Evolutionary conservation across 2,329 filamentous ascomycete genomes (phyloP).

Genomic region (Hymenoscyphus repandus): DNA sequence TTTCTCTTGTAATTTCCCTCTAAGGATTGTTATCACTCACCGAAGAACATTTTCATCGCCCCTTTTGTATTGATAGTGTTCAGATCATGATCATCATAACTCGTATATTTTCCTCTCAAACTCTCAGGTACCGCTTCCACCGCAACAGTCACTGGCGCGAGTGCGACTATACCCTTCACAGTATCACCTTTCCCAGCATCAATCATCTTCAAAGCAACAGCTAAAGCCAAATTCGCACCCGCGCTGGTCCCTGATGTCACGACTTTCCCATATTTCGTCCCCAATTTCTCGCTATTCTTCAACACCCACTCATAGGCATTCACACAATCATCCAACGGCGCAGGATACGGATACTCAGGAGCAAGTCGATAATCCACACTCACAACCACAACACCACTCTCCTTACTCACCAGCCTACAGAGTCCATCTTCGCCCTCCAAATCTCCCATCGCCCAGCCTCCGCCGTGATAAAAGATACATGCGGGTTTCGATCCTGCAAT

Average conservation of each 20-base stretch:
- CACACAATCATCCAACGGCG: slow-evolving; percentile 32
- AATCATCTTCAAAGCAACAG: slow-evolving; percentile 33
- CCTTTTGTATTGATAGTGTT: slow-evolving; percentile 33
- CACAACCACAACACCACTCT: slow-evolving; percentile 30
- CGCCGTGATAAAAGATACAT: slow-evolving; percentile 33
- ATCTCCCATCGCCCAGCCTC: slow-evolving; percentile 35
- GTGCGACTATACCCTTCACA: slow-evolving; percentile 35
- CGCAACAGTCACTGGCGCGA: slow-evolving; percentile 35
- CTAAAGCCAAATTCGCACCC: slow-evolving; percentile 35
- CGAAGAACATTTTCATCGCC: slow-evolving; percentile 32
- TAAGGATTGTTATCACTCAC: background rate
- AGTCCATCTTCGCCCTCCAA: slow-evolving; percentile 31
- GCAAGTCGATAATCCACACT: slow-evolving; percentile 34
- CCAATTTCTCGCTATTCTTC: slow-evolving; percentile 14
- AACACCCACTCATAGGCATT: slow-evolving; percentile 31
- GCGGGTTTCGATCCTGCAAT: slow-evolving; percentile 27
- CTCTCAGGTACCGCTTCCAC: slow-evolving; percentile 33
- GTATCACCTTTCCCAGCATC: slow-evolving; percentile 32
- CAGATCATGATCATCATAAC: slow-evolving; percentile 34
- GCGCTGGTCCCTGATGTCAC: slow-evolving; percentile 35
- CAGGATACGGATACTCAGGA: slow-evolving; percentile 32
- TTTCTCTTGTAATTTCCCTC: background rate
- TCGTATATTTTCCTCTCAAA: slow-evolving; percentile 32
- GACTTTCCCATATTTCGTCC: slow-evolving; percentile 19
- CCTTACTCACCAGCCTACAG: slow-evolving; percentile 27